Percentiles rank a stretch among this genome's conserved stretches.
These are phyloP conservation scores for Iris macrosiphon DNA, from an alignment of 106 monocot genomes.

Conservation along the genomic window DNA sequence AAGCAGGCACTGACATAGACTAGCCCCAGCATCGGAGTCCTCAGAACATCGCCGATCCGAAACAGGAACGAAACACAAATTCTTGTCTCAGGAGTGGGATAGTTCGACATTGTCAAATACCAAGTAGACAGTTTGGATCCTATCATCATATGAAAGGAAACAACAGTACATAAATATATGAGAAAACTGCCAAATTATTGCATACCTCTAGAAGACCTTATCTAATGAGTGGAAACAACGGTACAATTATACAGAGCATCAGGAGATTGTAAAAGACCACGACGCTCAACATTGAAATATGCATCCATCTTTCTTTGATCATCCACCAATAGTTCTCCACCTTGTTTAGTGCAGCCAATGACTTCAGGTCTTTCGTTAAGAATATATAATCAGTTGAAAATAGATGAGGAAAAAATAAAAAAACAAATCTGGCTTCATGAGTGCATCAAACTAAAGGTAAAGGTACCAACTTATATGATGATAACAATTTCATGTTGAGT, in stretches of 20 bases:
- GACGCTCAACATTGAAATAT: slow-evolving; percentile 59
- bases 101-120: slow-evolving; percentile 85
- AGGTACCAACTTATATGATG: no score
- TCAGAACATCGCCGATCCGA: slow-evolving; percentile 43
- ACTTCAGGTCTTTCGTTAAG: slow-evolving; percentile 67
- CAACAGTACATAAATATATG: no score
- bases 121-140: slow-evolving; percentile 70
- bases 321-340: slow-evolving; percentile 64
- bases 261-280: slow-evolving; percentile 39
- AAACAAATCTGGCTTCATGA: no score
- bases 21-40: slow-evolving; percentile 45
- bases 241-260: slow-evolving; percentile 17
- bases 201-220: slow-evolving; percentile 85
- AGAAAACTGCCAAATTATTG: no score
- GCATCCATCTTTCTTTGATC: slow-evolving; percentile 20
- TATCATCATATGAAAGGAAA: no score
- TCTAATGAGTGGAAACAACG: slow-evolving; percentile 84
- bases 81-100: slow-evolving; percentile 55
- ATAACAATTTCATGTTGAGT: no score
- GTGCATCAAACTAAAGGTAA: no score
- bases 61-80: slow-evolving; percentile 42
- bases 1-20: slow-evolving; percentile 63
- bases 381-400: no score
- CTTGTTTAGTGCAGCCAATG: slow-evolving; percentile 71
- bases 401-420: no score